A percentile compares a stretch with the other conserved stretches of the same genome.
phyloP scores from a whole-genome alignment of 2,329 filamentous ascomycete species.

The Trichoderma sp. region DNA sequence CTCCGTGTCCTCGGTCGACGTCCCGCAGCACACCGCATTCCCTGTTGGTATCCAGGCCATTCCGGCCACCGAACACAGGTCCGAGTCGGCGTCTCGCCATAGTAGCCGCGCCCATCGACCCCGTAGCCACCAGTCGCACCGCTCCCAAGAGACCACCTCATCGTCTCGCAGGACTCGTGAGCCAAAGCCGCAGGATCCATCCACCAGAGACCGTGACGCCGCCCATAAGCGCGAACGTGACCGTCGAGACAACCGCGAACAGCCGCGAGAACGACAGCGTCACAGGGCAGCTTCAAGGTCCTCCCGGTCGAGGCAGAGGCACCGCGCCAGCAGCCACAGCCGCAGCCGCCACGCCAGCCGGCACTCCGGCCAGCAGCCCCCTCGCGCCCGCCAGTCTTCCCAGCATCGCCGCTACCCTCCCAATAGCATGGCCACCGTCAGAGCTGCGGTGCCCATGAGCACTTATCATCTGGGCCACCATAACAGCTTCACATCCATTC shows the following conservation, averaged over 20 bases:
- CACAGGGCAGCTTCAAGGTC: conserved; percentile 12
- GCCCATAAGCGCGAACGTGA: conserved; percentile 15
- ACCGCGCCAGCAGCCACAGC: conserved; percentile 9
- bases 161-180: conserved; percentile 14
- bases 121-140: conserved; percentile 11
- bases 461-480: conserved; percentile 43
- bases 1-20: conserved; percentile 25
- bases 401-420: conserved; percentile 21
- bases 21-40: conserved; percentile 21
- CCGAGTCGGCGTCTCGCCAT: conserved; percentile 16
- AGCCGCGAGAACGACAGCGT: not conserved
- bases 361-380: not conserved
- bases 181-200: not conserved
- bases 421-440: conserved; percentile 34
- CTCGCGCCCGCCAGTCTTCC: not conserved
- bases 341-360: conserved; percentile 20
- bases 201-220: conserved; percentile 11
- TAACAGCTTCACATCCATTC: conserved; percentile 55
- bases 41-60: conserved; percentile 23
- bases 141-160: conserved; percentile 10
- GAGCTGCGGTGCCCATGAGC: conserved; percentile 32
- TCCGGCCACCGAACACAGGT: conserved; percentile 9
- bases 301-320: conserved; percentile 22
- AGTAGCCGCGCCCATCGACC: conserved; percentile 14
- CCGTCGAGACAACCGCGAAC: not conserved